These are phyloP conservation scores for Fusarium metavorans DNA, from an alignment of 2,329 filamentous ascomycete genomes.

Conservation along the genomic window DNA sequence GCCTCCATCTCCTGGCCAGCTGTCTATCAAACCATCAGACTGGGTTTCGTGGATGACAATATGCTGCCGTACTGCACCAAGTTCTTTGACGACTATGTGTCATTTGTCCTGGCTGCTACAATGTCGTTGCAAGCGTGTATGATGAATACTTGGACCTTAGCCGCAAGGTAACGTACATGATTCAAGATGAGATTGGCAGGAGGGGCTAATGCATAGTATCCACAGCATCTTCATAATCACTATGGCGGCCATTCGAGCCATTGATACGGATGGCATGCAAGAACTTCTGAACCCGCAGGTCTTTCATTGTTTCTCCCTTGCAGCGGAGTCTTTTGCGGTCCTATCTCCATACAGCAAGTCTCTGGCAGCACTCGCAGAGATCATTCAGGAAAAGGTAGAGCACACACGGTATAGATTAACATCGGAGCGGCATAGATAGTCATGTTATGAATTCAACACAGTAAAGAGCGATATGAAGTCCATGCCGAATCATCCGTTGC, in stretches of 20 bases:
- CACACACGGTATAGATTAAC: background rate
- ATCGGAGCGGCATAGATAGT: background rate
- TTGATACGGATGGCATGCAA: background rate
- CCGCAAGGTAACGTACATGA: background rate
- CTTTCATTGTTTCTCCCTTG: background rate
- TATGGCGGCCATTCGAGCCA: background rate
- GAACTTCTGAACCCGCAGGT: background rate
- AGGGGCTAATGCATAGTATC: background rate
- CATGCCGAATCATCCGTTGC: background rate
- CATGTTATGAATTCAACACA: background rate
- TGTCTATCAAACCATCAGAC: slow-evolving; percentile 2
- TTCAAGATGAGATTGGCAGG: background rate
- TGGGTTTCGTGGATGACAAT: background rate
- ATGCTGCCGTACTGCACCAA: background rate
- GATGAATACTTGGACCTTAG: slow-evolving; percentile 2
- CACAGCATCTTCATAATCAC: slow-evolving; percentile 7
- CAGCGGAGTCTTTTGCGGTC: background rate
- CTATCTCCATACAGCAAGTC: background rate
- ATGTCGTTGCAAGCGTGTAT: background rate
- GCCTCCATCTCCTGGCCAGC: slow-evolving; percentile 9
- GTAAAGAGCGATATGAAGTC: background rate
- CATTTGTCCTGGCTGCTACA: background rate
- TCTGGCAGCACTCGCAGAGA: background rate
- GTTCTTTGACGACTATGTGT: slow-evolving; percentile 5
- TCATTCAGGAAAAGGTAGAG: background rate